Percentiles rank a stretch among this genome's conserved stretches.
These are phyloP conservation scores for Hagleromyces aurorensis DNA, from an alignment of 805 yeast genomes.

Conservation along the genomic window DNA sequence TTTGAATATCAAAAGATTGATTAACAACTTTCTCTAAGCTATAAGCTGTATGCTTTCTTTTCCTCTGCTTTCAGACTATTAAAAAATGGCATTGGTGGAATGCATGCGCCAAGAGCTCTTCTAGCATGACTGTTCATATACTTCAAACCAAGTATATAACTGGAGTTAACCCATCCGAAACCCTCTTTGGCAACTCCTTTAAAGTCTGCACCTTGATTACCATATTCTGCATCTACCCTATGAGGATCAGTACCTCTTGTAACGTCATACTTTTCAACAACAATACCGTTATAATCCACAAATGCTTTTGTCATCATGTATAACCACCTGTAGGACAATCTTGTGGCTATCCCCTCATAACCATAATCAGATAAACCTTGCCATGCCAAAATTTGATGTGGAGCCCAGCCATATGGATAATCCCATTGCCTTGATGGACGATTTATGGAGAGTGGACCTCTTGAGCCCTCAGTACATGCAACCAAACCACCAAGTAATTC, in stretches of 20 bases:
- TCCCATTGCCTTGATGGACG: slow-evolving; percentile 97
- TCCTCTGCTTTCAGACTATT: slow-evolving; percentile 38
- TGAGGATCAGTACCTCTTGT: slow-evolving; percentile 79
- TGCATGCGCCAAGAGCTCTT: slow-evolving; percentile 71
- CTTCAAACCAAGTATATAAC: slow-evolving; percentile 65
- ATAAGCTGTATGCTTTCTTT: slow-evolving; percentile 31
- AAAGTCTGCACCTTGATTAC: slow-evolving; percentile 90
- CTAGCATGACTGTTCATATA: slow-evolving; percentile 57
- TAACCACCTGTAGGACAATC: slow-evolving; percentile 85
- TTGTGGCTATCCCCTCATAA: slow-evolving; percentile 49
- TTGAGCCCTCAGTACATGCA: slow-evolving; percentile 66
- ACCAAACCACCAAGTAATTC: slow-evolving; percentile 88
- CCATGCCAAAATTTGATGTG: slow-evolving; percentile 95
- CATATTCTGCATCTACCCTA: slow-evolving; percentile 90
- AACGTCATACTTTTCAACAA: slow-evolving; percentile 92
- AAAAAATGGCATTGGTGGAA: slow-evolving; percentile 63
- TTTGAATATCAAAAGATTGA: not conserved
- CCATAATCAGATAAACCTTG: slow-evolving; percentile 72
- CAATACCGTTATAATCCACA: slow-evolving; percentile 89
- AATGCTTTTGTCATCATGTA: slow-evolving; percentile 80
- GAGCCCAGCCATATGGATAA: slow-evolving; percentile 98
- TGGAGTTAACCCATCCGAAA: slow-evolving; percentile 96
- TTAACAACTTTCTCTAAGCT: slow-evolving; percentile 2
- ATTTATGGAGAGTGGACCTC: slow-evolving; percentile 61
- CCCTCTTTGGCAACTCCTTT: slow-evolving; percentile 94